Evolutionary conservation across 73 alveolate genomes (phyloP).

Genomic region (Tetrahymena malaccensis): DNA sequence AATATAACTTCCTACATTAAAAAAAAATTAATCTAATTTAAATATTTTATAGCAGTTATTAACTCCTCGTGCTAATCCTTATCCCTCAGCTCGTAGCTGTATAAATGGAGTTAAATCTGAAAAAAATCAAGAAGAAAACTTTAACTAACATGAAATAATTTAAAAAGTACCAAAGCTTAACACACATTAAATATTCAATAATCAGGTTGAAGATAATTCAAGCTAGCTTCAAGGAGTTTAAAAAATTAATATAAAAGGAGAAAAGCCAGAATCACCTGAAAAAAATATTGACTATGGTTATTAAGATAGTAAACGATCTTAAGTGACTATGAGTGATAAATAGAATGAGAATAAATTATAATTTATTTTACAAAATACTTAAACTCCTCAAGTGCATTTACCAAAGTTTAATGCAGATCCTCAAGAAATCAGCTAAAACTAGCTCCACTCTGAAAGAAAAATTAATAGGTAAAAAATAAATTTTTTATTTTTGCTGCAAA

Average conservation of each 20-base stretch:
- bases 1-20: background rate
- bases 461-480: background rate
- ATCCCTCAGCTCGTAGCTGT: background rate
- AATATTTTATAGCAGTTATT: background rate
- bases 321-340: background rate
- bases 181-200: background rate
- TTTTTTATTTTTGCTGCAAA: too few relatives aligned
- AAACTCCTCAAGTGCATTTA: background rate
- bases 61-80: background rate
- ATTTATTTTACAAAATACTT: too few relatives aligned
- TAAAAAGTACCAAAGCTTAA: background rate
- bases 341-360: background rate
- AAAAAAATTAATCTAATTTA: background rate
- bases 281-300: background rate
- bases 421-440: background rate
- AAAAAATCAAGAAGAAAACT: background rate
- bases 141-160: background rate
- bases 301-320: background rate
- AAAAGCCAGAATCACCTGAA: background rate
- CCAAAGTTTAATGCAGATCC: background rate
- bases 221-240: too few relatives aligned
- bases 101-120: background rate
- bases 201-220: background rate
- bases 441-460: background rate
- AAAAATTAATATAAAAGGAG: background rate